Evolutionary conservation across 75 land plant genomes (phyloP).

Genomic region (Pinus tabuliformis): DNA sequence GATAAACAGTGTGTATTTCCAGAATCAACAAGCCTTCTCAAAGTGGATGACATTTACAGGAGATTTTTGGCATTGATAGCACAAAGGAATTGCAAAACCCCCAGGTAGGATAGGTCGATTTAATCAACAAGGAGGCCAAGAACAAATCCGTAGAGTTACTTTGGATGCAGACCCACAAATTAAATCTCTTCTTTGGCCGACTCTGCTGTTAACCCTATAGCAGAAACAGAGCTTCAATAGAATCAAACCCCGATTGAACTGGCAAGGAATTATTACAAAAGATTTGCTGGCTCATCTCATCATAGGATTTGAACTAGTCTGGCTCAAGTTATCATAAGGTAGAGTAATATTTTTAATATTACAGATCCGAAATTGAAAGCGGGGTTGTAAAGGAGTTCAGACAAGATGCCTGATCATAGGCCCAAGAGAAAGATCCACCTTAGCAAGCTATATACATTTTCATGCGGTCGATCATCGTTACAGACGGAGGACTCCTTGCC

Average conservation of each 20-base stretch:
- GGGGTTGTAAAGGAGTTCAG: not conserved
- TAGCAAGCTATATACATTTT: constrained; percentile 60
- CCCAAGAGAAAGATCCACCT: constrained; percentile 33
- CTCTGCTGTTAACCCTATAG: not conserved
- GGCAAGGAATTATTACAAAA: not conserved
- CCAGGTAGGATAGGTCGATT: not conserved
- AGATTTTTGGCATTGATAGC: too few relatives aligned
- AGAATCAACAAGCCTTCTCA: not conserved
- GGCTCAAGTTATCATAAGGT: not conserved
- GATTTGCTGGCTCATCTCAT: not conserved
- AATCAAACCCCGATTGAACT: not conserved
- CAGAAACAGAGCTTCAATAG: not conserved
- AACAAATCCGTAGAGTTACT: not conserved
- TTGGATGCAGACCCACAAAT: too few relatives aligned
- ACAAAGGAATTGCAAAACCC: too few relatives aligned
- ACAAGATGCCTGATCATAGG: constrained; percentile 11
- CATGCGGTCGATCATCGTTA: constrained; percentile 24
- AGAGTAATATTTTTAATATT: not conserved
- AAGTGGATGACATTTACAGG: too few relatives aligned
- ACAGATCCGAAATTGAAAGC: constrained; percentile 14
- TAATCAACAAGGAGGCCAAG: not conserved
- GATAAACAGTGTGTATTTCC: not conserved
- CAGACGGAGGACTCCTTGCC: constrained; percentile 27
- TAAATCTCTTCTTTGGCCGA: too few relatives aligned
- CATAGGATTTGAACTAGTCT: not conserved